Percentiles rank a stretch among this genome's conserved stretches.
Conservation (phyloP, 129 eudicot genomes). For the Logfia minima region DNA sequence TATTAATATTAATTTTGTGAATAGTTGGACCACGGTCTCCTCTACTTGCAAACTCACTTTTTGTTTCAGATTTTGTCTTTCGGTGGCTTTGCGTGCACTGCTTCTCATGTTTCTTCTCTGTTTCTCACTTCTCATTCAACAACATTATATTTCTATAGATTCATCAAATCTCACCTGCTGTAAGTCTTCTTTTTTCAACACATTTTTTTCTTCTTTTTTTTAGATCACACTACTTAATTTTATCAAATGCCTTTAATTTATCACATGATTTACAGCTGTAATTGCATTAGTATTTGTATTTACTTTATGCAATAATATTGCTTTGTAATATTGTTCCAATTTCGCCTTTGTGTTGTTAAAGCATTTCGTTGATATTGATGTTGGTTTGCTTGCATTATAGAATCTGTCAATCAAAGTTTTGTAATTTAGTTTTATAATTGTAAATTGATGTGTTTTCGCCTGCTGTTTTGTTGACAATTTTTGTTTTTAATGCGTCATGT, state of each 20-base stretch:
- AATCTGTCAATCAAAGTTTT: background rate
- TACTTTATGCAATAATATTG: background rate
- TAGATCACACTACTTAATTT: conserved; percentile 32
- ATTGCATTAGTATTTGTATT: background rate
- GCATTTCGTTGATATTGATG: background rate
- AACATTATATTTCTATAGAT: conserved; percentile 19
- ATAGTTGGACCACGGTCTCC: conserved; percentile 30
- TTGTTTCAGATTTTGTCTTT: conserved; percentile 43
- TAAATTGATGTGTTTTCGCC: background rate
- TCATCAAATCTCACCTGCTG: conserved; percentile 28
- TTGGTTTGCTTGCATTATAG: background rate
- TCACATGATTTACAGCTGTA: conserved; percentile 19
- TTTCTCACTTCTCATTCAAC: conserved; percentile 17
- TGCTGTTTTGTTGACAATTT: conserved; percentile 10
- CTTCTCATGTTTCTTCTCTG: conserved; percentile 19
- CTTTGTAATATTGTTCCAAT: background rate
- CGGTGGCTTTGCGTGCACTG: conserved; percentile 50
- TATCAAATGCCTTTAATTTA: conserved; percentile 3
- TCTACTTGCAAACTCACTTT: conserved; percentile 30
- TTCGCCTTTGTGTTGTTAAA: background rate
- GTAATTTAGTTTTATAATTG: background rate
- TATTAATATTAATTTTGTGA: background rate
- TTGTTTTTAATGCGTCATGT: conserved; percentile 15
- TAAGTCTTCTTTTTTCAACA: conserved; percentile 19
- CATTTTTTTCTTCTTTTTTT: conserved; percentile 16